A percentile compares a stretch with the other conserved stretches of the same genome.
Evolutionary conservation across 2,329 filamentous ascomycete genomes (phyloP).

Genomic region (Aplosporella prunicola): DNA sequence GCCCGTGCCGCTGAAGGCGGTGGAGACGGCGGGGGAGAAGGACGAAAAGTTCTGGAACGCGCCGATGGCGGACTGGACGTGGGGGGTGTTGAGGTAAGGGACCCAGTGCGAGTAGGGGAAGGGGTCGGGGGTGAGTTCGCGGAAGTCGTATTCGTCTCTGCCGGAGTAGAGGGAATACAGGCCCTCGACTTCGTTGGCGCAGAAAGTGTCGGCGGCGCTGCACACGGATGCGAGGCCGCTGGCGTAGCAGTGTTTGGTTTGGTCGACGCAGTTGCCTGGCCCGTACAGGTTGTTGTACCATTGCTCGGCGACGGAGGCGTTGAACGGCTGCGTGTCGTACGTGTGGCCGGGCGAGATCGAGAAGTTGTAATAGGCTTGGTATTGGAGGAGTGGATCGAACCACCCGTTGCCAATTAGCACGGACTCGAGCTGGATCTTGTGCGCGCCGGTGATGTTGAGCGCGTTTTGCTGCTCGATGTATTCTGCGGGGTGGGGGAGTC

Average conservation of each 20-base stretch:
- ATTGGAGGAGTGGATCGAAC: constrained; percentile 48
- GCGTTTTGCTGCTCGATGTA: constrained; percentile 41
- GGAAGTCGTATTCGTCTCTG: constrained; percentile 52
- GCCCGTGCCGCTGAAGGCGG: constrained; percentile 39
- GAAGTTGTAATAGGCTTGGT: constrained; percentile 50
- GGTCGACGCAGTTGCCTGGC: constrained; percentile 50
- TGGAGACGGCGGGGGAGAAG: constrained; percentile 34
- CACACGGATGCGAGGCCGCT: constrained; percentile 45
- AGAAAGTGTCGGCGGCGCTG: constrained; percentile 46
- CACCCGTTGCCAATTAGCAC: constrained; percentile 51
- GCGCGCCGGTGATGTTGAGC: constrained; percentile 34
- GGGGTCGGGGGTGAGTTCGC: constrained; percentile 46
- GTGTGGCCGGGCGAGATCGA: constrained; percentile 48
- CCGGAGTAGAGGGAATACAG: constrained; percentile 43
- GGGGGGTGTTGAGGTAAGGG: constrained; percentile 48
- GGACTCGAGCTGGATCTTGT: constrained; percentile 40
- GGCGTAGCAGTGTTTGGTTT: constrained; percentile 45
- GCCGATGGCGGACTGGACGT: constrained; percentile 49
- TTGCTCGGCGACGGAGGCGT: constrained; percentile 38
- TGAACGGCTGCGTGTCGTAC: constrained; percentile 46
- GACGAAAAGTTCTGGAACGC: constrained; percentile 50
- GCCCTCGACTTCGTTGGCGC: constrained; percentile 43
- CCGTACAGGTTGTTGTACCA: constrained; percentile 54
- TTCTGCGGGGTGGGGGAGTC: constrained; percentile 13
- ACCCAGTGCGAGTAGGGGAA: constrained; percentile 49